Percentiles rank a stretch among this genome's conserved stretches.
Evolutionary conservation across 345 rosid genomes (phyloP).

Genomic region (Kernera saxatilis): DNA sequence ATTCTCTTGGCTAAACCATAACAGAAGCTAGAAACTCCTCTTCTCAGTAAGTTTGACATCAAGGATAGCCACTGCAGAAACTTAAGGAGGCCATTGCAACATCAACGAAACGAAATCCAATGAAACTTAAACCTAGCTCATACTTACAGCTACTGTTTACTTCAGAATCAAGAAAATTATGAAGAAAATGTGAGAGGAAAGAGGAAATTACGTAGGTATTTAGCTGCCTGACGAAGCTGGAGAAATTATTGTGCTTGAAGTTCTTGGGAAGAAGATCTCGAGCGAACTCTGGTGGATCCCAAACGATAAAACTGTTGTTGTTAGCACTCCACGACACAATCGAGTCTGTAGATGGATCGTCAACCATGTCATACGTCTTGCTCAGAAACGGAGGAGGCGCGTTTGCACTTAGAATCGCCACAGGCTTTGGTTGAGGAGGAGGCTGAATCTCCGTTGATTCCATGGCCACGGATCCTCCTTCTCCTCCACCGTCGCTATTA

Average conservation of each 20-base stretch:
- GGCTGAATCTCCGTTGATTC: constrained; percentile 14
- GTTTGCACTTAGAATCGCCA: constrained; percentile 39
- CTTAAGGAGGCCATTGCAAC: neutral
- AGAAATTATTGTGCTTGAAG: constrained; percentile 86
- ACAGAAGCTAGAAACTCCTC: neutral
- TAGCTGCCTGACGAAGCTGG: constrained; percentile 87
- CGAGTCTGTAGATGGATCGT: constrained; percentile 65
- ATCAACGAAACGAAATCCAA: neutral
- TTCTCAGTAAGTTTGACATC: neutral
- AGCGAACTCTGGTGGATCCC: constrained; percentile 87
- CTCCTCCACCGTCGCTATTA: neutral
- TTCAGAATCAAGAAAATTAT: neutral
- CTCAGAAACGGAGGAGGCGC: constrained; percentile 87
- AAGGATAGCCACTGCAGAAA: neutral
- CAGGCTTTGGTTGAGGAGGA: constrained; percentile 37
- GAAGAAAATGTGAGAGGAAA: neutral
- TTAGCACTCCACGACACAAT: constrained; percentile 73
- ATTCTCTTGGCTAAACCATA: neutral
- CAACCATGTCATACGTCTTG: constrained; percentile 95
- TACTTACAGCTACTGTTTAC: neutral
- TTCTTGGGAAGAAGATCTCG: constrained; percentile 80
- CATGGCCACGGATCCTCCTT: neutral
- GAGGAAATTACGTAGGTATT: constrained; percentile 61
- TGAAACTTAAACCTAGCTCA: neutral
- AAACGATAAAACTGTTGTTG: constrained; percentile 82